phyloP scores from a whole-genome alignment of 164 flowering plant species.

The Warburgia ugandensis region DNA sequence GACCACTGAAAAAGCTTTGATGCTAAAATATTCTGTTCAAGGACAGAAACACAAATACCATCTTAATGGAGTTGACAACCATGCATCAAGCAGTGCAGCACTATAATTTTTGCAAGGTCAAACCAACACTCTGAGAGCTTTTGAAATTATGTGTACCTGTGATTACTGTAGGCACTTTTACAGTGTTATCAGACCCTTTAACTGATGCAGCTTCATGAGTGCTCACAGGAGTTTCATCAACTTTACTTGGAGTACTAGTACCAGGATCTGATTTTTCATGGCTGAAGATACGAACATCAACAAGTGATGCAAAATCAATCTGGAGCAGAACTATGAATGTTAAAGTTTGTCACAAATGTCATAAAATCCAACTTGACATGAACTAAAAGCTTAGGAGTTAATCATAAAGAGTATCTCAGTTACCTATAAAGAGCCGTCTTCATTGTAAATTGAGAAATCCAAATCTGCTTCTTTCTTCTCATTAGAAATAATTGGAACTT shows the following conservation, averaged over 20 bases:
- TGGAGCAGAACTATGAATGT: slow-evolving; percentile 23
- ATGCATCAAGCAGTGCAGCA: too few relatives aligned
- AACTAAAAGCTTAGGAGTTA: background rate
- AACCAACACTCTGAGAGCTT: too few relatives aligned
- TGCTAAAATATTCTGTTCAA: too few relatives aligned
- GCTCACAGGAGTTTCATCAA: slow-evolving; percentile 14
- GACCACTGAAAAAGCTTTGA: too few relatives aligned
- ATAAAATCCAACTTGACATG: too few relatives aligned
- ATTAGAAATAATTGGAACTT: slow-evolving; percentile 42
- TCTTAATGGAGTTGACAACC: too few relatives aligned
- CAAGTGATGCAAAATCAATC: slow-evolving; percentile 61
- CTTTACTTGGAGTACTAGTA: slow-evolving; percentile 11
- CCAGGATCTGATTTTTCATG: slow-evolving; percentile 17
- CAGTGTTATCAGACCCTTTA: slow-evolving; percentile 6
- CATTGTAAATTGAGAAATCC: slow-evolving; percentile 49
- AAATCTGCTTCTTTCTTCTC: slow-evolving; percentile 36
- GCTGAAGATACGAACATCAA: slow-evolving; percentile 54
- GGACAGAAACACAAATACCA: too few relatives aligned
- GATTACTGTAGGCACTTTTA: slow-evolving; percentile 10
- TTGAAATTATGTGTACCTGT: slow-evolving; percentile 37
- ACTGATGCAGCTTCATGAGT: slow-evolving; percentile 12
- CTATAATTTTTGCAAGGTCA: too few relatives aligned
- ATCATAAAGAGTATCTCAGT: background rate
- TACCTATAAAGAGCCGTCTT: slow-evolving; percentile 94
- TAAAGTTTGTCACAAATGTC: slow-evolving; percentile 1